Conservation (phyloP, 495 filamentous ascomycete genomes). For the Tuber indicum region DNA sequence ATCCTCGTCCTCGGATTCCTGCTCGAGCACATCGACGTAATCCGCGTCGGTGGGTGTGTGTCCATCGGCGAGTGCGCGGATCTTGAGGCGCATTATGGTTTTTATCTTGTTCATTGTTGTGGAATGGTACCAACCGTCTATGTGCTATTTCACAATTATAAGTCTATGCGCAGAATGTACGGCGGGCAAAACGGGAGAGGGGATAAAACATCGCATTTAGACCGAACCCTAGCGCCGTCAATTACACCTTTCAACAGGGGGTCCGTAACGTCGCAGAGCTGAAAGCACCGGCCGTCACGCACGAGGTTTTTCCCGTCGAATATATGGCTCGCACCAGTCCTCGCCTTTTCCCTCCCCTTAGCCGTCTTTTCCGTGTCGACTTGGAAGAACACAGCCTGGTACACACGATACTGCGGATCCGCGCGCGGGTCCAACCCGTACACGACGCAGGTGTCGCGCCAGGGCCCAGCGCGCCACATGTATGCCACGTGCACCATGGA, state of each 20-base stretch:
- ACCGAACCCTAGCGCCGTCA: conserved; percentile 45
- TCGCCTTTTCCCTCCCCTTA: conserved; percentile 13
- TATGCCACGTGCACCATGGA: conserved; percentile 61
- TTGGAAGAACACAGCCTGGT: conserved; percentile 81
- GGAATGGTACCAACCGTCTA: conserved; percentile 72
- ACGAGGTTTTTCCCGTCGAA: conserved; percentile 68
- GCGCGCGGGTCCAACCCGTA: conserved; percentile 79
- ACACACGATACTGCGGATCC: conserved; percentile 65
- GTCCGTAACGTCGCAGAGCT: conserved; percentile 85
- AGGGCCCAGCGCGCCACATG: conserved; percentile 82
- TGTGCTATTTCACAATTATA: conserved; percentile 47
- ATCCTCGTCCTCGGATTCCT: conserved; percentile 35
- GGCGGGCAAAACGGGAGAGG: conserved; percentile 40
- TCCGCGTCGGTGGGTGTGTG: conserved; percentile 40
- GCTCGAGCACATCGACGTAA: conserved; percentile 48
- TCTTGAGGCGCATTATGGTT: conserved; percentile 78
- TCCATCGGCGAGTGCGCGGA: conserved; percentile 49
- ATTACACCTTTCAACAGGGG: conserved; percentile 57
- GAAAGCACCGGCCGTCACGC: conserved; percentile 78
- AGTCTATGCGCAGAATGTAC: conserved; percentile 43
- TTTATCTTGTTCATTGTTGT: conserved; percentile 73
- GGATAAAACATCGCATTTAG: conserved; percentile 46
- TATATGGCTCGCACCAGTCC: conserved; percentile 55
- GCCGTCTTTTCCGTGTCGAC: conserved; percentile 48
- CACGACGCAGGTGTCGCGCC: conserved; percentile 74